Evolutionary conservation across 257 asterid species (phyloP).

Genomic region (Lycium barbarum): DNA sequence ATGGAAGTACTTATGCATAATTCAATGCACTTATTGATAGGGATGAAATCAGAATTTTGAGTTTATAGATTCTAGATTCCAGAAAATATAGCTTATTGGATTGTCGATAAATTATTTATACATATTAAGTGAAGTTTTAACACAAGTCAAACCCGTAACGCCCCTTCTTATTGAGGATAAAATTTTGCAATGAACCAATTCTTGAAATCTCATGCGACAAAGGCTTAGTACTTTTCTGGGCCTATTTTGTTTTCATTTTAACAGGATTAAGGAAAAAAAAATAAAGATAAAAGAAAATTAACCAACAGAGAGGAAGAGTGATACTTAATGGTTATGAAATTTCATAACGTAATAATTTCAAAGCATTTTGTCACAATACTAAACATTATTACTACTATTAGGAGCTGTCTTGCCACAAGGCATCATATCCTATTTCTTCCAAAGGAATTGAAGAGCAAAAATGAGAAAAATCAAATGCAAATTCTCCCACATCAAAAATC

Average conservation of each 20-base stretch:
- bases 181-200: no score
- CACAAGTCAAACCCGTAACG: not conserved
- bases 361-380: not conserved
- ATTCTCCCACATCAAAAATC: slow-evolving; percentile 26
- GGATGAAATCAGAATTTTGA: not conserved
- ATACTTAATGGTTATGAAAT: not conserved
- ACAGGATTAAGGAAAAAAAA: not conserved
- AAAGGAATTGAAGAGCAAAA: not conserved
- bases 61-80: not conserved
- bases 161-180: no score
- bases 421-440: slow-evolving; percentile 29
- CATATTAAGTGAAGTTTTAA: not conserved
- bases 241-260: not conserved
- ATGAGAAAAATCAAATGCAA: not conserved
- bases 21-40: not conserved
- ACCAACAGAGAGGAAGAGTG: not conserved
- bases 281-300: not conserved
- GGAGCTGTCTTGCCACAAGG: slow-evolving; percentile 24
- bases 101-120: not conserved
- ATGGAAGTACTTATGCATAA: no score
- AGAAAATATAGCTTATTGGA: not conserved
- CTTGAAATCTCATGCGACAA: not conserved
- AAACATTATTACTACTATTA: not conserved
- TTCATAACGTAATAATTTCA: not conserved
- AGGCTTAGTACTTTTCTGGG: not conserved